A percentile compares a stretch with the other conserved stretches of the same genome.
phyloP scores from a whole-genome alignment of 306 rosid species.

The Pterocarpus macrocarpus region DNA sequence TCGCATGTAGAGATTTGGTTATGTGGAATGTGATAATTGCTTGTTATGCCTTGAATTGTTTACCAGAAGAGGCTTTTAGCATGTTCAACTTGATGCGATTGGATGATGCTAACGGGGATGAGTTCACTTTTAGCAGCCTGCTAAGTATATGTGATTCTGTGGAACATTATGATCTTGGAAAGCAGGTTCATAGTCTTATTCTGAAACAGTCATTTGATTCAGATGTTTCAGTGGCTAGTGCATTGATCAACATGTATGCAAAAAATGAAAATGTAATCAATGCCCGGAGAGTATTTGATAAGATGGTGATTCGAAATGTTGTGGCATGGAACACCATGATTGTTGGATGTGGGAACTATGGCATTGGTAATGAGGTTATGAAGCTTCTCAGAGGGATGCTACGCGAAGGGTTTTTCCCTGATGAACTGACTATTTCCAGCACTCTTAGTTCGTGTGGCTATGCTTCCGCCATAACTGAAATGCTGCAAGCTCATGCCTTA shows the following conservation, averaged over 20 bases:
- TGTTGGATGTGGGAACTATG: constrained; percentile 65
- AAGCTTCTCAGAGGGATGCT: constrained; percentile 68
- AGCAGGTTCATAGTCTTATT: constrained; percentile 61
- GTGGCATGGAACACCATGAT: constrained; percentile 84
- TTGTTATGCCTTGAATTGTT: constrained; percentile 63
- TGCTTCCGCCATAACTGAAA: constrained; percentile 57
- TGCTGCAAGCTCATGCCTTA: constrained; percentile 65
- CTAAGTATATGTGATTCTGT: constrained; percentile 52
- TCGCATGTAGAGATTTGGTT: constrained; percentile 62
- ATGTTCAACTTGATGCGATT: constrained; percentile 61
- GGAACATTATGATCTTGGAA: constrained; percentile 59
- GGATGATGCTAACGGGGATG: constrained; percentile 64
- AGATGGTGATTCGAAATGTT: constrained; percentile 58
- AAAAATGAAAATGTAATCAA: constrained; percentile 55
- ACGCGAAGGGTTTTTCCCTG: constrained; percentile 53
- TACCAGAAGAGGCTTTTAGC: constrained; percentile 54
- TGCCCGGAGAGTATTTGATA: constrained; percentile 59
- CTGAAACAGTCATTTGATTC: constrained; percentile 62
- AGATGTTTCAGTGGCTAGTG: constrained; percentile 74
- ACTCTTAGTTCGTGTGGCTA: constrained; percentile 71
- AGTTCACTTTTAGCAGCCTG: constrained; percentile 73
- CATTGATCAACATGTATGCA: constrained; percentile 72
- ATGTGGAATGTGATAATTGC: constrained; percentile 87
- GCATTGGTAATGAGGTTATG: constrained; percentile 67
- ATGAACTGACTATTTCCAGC: constrained; percentile 77